These are phyloP conservation scores for Lasiodiplodia citricola DNA, from an alignment of 2,329 filamentous ascomycete species.

Conservation along the genomic window DNA sequence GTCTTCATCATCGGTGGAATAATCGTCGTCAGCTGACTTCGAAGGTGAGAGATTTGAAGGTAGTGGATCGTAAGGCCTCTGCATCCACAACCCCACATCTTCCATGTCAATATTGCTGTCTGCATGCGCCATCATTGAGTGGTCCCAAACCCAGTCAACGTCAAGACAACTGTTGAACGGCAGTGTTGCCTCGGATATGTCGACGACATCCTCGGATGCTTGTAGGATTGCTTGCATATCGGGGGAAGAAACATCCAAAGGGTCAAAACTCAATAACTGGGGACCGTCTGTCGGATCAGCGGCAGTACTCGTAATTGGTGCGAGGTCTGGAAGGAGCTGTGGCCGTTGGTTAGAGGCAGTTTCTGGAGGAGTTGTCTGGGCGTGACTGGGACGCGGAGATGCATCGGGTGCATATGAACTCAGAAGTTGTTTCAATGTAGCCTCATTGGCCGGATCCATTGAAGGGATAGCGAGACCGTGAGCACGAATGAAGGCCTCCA, in stretches of 20 bases:
- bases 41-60: neutral
- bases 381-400: neutral
- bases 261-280: neutral
- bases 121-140: neutral
- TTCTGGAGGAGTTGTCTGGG: neutral
- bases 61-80: neutral
- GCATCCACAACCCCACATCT: neutral
- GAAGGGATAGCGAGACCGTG: neutral
- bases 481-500: neutral
- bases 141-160: slow-evolving; percentile 8
- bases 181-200: neutral
- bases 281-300: neutral
- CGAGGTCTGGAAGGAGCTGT: neutral
- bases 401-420: neutral
- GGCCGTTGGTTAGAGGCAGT: neutral
- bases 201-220: neutral
- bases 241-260: neutral
- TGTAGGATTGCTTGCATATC: neutral
- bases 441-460: neutral
- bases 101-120: neutral
- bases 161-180: slow-evolving; percentile 1
- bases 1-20: slow-evolving; percentile 13
- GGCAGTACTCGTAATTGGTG: neutral
- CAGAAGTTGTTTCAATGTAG: neutral
- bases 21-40: neutral